phyloP scores from a whole-genome alignment of 2,329 filamentous ascomycete species.

The Lasiodiplodia citricola region DNA sequence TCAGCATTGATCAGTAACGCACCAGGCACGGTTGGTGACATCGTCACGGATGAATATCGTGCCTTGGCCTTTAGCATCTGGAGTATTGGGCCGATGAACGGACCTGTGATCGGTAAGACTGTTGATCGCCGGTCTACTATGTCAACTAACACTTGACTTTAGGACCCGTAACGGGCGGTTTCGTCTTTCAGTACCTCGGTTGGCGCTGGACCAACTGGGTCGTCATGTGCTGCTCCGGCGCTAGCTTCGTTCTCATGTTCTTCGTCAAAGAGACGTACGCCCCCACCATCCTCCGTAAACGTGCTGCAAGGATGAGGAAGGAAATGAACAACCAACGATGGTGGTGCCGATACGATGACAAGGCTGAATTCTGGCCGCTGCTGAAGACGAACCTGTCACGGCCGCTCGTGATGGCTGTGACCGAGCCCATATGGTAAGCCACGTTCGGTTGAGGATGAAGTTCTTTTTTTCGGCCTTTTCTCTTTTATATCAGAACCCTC shows the following conservation, averaged over 20 bases:
- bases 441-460: neutral
- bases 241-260: slow-evolving; percentile 12
- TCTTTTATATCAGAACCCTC: neutral
- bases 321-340: slow-evolving; percentile 73
- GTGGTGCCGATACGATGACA: slow-evolving; percentile 82
- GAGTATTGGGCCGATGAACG: slow-evolving; percentile 64
- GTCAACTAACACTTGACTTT: slow-evolving; percentile 50
- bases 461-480: neutral
- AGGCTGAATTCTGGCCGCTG: slow-evolving; percentile 64
- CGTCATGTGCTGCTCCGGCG: slow-evolving; percentile 71
- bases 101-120: slow-evolving; percentile 22
- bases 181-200: slow-evolving; percentile 52
- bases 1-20: slow-evolving; percentile 73
- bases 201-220: slow-evolving; percentile 84
- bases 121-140: too few species aligned
- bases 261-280: slow-evolving; percentile 75
- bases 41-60: slow-evolving; percentile 77
- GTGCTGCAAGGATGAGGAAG: slow-evolving; percentile 67
- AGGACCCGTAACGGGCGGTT: slow-evolving; percentile 62
- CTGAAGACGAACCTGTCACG: slow-evolving; percentile 77
- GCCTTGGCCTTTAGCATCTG: slow-evolving; percentile 85
- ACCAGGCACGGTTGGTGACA: slow-evolving; percentile 72
- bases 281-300: slow-evolving; percentile 70
- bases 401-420: slow-evolving; percentile 77
- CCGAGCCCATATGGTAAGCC: slow-evolving; percentile 81